Evolutionary conservation across 2,329 filamentous ascomycete species (phyloP), one percentile per base, ranked within the genome.

Genomic region (Podosphaera xanthii): DNA sequence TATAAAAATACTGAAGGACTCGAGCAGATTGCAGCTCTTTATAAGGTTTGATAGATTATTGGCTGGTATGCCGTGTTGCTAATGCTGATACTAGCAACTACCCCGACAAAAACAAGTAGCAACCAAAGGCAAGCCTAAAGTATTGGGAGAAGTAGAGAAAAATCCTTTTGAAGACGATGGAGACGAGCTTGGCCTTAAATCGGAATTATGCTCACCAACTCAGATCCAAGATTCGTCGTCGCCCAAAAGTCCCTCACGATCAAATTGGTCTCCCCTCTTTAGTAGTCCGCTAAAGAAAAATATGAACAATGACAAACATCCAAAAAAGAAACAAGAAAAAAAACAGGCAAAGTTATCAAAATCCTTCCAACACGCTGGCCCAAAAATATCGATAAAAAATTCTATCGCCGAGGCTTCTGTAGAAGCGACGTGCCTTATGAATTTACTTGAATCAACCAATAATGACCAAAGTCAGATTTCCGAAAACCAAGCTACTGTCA

Each of bases 371-470:
- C 87, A 86, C 68, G 76, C 97, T 0, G 87, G 94, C 65, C 84
- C 81, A 46, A 92, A 97, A 70, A 86, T 86, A 0, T 77, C 85
- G 61, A 89, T 98, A 74, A 84, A 95, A 64, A 81, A 84, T 62
- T 81, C 84, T n/a, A 89, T 98, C 63, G 92, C 91, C 2, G 87
- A 91, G 54, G 82, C 90, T 0, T 90, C 87, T 0, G 86, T 97
- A 46, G 87, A 89, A 2, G 84, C 88, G n/a, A 96, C 87, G 0
- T 95, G 94, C 68, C 76, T 98, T 46, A 77, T 84, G 68, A 97
- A 98, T 67, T 81, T 84, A 0, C 75, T 98, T 44, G 89, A 92
- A 69, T 82, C 85, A 59, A 90, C 96, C 72, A 96, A 97, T 69
- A 83, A 92, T 61, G 92, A 97, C 69, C 79, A 75, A 56, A 83